Base-by-base conservation (phyloP, 768 basidiomycete species). In the Mycena maculata region DNA sequence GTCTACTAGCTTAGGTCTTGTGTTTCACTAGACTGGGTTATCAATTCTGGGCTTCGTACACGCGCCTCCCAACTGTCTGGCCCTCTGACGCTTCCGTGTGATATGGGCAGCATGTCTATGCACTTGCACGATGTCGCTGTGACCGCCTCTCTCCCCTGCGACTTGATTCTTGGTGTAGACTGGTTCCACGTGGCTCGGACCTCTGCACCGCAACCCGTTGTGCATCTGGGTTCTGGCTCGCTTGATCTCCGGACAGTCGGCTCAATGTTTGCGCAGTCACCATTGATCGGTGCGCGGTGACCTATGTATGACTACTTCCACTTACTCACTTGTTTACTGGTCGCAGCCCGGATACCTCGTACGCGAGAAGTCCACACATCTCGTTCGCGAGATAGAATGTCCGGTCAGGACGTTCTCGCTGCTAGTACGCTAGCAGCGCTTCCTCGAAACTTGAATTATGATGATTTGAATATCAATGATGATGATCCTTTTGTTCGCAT, bases 41-140 rank as follows among this genome's bases (percentile, higher is more conserved):
- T 60, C 25, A 60, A 50, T 22, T 38, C 38, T 49, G 59, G 59
- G 27, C 48, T 60, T 18, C 59, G 33, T 28, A 60, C 48, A 39
- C 38, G 23, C 20, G 38, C 33, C 38, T 60, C 59, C 25, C 36
- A 31, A n/a, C 18, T 42, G 10, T 60, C 48, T 25, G 58, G 45
- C 6, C 33, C 5, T 23, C 58, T 60, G 4, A 49, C 25, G 25
- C 59, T 39, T 15, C 59, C 59, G 13, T 60, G 48, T 49, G 27
- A 39, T 27, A 38, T 23, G 33, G 59, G 48, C 22, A 11, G 39
- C 18, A 39, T 60, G 33, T 49, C 59, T 50, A 9, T 60, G n/a
- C 28, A 25, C 48, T 30, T 60, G 59, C 30, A 49, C 27, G 18
- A 60, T 27, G 38, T 60, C 13, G n/a, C 36, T 50, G 48, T 60